phyloP scores from a whole-genome alignment of 768 basidiomycete species.

The Asterophora lycoperdoides region DNA sequence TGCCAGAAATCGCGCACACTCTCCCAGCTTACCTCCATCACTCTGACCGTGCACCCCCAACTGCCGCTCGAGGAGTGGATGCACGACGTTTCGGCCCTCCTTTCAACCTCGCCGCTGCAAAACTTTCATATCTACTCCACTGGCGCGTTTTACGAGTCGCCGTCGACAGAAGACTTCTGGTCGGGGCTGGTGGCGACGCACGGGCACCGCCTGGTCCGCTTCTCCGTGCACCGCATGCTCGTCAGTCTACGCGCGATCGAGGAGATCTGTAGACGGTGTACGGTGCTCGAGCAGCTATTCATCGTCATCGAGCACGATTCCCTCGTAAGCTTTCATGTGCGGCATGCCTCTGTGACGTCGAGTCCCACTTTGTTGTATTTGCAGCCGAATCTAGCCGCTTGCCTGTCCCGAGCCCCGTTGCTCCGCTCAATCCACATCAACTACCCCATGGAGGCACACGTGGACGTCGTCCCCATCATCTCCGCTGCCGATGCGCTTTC shows the following conservation, averaged over 20 bases:
- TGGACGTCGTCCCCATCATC: constrained; percentile 28
- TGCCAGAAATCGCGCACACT: constrained; percentile 37
- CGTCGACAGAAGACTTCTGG: constrained; percentile 48
- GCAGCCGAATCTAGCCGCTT: constrained; percentile 38
- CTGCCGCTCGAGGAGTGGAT: constrained; percentile 42
- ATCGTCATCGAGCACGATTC: constrained; percentile 46
- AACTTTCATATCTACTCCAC: constrained; percentile 61
- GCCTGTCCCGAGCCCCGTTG: constrained; percentile 40
- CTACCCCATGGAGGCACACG: constrained; percentile 32
- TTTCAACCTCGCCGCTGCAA: constrained; percentile 49
- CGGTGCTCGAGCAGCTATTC: constrained; percentile 58
- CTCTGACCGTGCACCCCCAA: constrained; percentile 46
- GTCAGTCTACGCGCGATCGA: constrained; percentile 47
- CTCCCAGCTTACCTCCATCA: constrained; percentile 48
- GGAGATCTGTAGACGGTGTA: constrained; percentile 52
- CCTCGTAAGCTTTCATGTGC: constrained; percentile 39
- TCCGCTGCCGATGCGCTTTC: constrained; percentile 32
- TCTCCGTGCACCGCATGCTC: constrained; percentile 63
- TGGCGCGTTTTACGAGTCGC: constrained; percentile 34
- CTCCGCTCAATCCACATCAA: constrained; percentile 63
- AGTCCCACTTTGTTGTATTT: background rate
- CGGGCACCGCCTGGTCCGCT: constrained; percentile 43
- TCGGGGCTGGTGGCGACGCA: constrained; percentile 45
- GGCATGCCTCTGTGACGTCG: background rate
- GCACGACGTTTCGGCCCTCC: constrained; percentile 34